Percentiles rank a stretch among this genome's conserved stretches.
Evolutionary conservation across 495 filamentous ascomycete species (phyloP).

Genomic region (Annulohypoxylon stygium): DNA sequence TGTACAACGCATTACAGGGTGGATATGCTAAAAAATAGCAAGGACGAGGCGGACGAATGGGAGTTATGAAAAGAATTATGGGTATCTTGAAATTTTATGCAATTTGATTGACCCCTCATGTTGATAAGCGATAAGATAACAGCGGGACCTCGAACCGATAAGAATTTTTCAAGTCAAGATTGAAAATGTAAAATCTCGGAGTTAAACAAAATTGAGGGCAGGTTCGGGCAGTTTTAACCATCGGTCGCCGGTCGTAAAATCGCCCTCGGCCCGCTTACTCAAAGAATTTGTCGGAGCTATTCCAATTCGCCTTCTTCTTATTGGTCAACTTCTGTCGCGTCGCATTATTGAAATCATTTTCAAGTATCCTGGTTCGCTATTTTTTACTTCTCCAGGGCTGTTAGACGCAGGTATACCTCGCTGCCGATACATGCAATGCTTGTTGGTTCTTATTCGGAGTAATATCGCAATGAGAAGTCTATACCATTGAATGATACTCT

Average conservation of each 20-base stretch:
- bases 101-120: background rate
- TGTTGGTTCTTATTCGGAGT: slow-evolving; percentile 22
- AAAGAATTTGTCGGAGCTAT: slow-evolving; percentile 45
- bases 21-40: slow-evolving; percentile 2
- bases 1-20: background rate
- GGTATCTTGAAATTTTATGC: slow-evolving; percentile 1
- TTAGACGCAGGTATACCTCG: slow-evolving; percentile 34
- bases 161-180: background rate
- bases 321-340: slow-evolving; percentile 37
- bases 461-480: slow-evolving; percentile 36
- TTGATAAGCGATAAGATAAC: slow-evolving; percentile 37
- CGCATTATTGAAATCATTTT: slow-evolving; percentile 26
- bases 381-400: slow-evolving; percentile 32
- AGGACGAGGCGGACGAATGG: slow-evolving; percentile 2
- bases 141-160: background rate
- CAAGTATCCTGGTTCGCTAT: slow-evolving; percentile 28
- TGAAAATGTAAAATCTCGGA: slow-evolving; percentile 16
- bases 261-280: slow-evolving; percentile 21
- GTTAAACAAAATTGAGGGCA: slow-evolving; percentile 22
- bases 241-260: slow-evolving; percentile 34
- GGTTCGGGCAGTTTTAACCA: slow-evolving; percentile 3
- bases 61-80: background rate
- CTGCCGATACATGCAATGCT: background rate
- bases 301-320: slow-evolving; percentile 36
- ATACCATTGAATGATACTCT: slow-evolving; percentile 10